These are phyloP conservation scores for Talaromyces atroroseus DNA, from an alignment of 2,329 filamentous ascomycete species.

Conservation along the genomic window DNA sequence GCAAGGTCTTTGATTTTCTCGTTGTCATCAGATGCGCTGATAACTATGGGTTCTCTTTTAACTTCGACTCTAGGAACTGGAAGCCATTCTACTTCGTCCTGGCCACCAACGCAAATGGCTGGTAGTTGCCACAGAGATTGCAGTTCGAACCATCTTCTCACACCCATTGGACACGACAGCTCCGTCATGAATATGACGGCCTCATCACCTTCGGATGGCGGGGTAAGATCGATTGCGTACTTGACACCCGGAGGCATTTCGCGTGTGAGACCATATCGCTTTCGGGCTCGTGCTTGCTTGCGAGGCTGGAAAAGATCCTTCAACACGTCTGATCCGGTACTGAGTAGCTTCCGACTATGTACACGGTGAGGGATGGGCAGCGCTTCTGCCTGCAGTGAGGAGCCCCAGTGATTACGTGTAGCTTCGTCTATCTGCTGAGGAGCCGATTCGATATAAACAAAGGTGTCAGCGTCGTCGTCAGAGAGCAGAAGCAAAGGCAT, in stretches of 20 bases:
- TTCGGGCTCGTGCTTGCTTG: constrained; percentile 23
- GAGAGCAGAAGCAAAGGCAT: constrained; percentile 19
- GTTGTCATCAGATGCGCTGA: neutral
- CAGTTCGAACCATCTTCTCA: constrained; percentile 52
- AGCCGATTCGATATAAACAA: constrained; percentile 32
- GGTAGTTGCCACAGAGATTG: constrained; percentile 36
- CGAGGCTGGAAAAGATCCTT: constrained; percentile 25
- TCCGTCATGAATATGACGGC: constrained; percentile 55
- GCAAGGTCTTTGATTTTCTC: neutral
- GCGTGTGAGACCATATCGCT: constrained; percentile 24
- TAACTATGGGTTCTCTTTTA: neutral
- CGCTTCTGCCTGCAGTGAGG: neutral
- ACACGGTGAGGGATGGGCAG: constrained; percentile 28
- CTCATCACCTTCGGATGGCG: constrained; percentile 57
- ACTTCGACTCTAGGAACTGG: neutral
- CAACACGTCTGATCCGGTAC: constrained; percentile 27
- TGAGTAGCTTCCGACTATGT: constrained; percentile 28
- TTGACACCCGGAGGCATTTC: constrained; percentile 41
- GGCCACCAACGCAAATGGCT: constrained; percentile 39
- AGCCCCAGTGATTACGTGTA: constrained; percentile 5
- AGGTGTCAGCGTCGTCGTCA: constrained; percentile 29
- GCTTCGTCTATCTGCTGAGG: constrained; percentile 14
- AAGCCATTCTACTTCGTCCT: constrained; percentile 38
- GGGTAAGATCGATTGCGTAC: constrained; percentile 60
- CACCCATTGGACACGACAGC: constrained; percentile 52